These are phyloP conservation scores for Zizania latifolia DNA, from an alignment of 176 grass and related monocot genomes.

Conservation along the genomic window DNA sequence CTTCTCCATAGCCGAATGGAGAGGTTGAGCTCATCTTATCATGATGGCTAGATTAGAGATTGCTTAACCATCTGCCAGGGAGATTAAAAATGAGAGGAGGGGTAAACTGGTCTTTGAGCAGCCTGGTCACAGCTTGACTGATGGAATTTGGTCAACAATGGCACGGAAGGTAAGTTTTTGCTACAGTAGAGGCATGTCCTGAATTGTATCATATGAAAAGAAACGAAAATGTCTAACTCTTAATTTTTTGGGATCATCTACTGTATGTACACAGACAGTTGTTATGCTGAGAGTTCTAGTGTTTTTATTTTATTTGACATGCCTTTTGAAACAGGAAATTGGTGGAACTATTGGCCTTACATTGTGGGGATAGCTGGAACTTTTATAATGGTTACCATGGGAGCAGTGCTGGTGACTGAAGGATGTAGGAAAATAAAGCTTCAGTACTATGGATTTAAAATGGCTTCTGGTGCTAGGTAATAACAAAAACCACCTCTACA, in stretches of 20 bases:
- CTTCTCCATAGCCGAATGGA: not conserved
- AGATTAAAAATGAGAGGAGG: not conserved
- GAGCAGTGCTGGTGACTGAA: slow-evolving; percentile 90
- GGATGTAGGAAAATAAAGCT: slow-evolving; percentile 97
- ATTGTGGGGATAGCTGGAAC: slow-evolving; percentile 63
- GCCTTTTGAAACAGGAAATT: slow-evolving; percentile 50
- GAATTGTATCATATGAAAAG: not conserved
- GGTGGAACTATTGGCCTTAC: slow-evolving; percentile 64
- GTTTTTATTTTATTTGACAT: slow-evolving; percentile 15
- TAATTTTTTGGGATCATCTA: not conserved
- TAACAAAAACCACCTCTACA: slow-evolving; percentile 11
- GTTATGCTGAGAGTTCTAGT: not conserved
- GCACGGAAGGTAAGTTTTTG: not conserved
- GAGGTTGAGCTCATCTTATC: not conserved
- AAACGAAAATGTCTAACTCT: not conserved
- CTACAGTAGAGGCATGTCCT: not conserved
- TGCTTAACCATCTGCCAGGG: not conserved
- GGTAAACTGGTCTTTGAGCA: not conserved
- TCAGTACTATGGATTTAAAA: slow-evolving; percentile 92
- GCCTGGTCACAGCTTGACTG: not conserved
- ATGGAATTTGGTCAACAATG: not conserved
- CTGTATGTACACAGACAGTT: not conserved
- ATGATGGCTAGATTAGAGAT: not conserved
- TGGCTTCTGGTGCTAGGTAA: slow-evolving; percentile 81
- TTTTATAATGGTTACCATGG: slow-evolving; percentile 84